Evolutionary conservation across 2,329 filamentous ascomycete genomes (phyloP).

Genomic region (Ilyonectria mors-panacis): DNA sequence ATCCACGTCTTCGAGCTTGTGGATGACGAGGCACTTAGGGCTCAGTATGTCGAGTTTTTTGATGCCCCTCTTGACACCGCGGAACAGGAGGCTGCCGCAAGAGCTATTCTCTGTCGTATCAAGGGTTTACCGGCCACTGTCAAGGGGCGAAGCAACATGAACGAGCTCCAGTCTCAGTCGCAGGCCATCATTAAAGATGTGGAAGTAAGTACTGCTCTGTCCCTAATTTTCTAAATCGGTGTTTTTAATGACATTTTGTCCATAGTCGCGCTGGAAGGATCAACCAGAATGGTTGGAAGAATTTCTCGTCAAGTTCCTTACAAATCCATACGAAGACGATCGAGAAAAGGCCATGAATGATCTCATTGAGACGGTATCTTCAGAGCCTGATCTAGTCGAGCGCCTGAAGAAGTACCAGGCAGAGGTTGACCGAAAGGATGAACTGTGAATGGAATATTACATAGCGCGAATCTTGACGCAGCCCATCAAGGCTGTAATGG

Average conservation of each 20-base stretch:
- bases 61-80: neutral
- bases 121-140: neutral
- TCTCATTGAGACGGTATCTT: neutral
- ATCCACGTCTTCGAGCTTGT: neutral
- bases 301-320: neutral
- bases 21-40: neutral
- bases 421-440: neutral
- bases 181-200: neutral
- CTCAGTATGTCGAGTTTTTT: neutral
- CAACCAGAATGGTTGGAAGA: neutral
- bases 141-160: neutral
- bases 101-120: neutral
- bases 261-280: neutral
- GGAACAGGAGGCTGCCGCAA: neutral
- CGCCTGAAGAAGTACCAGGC: neutral
- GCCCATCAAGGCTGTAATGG: neutral
- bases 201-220: neutral
- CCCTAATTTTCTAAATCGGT: neutral
- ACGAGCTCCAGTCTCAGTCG: neutral
- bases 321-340: neutral
- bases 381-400: neutral
- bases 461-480: no score
- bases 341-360: neutral
- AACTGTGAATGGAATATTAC: neutral
- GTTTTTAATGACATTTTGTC: neutral